phyloP scores from a whole-genome alignment of 305 asterid species.

The Fraxinus sp. region DNA sequence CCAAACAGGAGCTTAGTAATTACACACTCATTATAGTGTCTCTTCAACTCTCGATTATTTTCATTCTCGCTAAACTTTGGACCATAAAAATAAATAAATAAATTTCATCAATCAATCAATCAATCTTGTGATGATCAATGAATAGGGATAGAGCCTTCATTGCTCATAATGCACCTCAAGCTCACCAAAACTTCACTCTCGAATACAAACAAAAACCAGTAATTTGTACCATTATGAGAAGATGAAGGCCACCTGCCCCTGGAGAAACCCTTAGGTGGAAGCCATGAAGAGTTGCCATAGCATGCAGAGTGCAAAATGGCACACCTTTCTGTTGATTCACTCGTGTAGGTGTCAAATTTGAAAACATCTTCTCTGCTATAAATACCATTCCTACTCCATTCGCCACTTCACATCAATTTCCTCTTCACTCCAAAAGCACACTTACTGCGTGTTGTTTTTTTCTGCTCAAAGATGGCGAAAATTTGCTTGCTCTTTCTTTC shows the following conservation, averaged over 20 bases:
- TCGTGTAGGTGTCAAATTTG: conserved; percentile 36
- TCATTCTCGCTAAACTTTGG: too few species aligned
- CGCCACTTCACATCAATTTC: conserved; percentile 22
- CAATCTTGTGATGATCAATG: neutral
- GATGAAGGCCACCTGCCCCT: conserved; percentile 33
- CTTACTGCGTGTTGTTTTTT: neutral
- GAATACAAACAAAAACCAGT: conserved; percentile 14
- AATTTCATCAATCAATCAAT: too few species aligned
- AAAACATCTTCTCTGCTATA: conserved; percentile 25
- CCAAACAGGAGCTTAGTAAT: too few species aligned
- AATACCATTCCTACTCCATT: conserved; percentile 15
- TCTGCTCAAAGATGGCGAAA: conserved; percentile 18
- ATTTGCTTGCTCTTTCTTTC: conserved; percentile 23
- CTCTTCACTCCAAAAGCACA: neutral
- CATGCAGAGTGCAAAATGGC: conserved; percentile 70
- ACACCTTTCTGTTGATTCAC: conserved; percentile 1
- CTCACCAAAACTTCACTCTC: neutral
- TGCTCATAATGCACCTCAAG: neutral
- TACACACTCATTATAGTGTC: too few species aligned
- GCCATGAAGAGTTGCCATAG: conserved; percentile 21
- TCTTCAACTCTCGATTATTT: too few species aligned
- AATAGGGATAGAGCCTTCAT: neutral
- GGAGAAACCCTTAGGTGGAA: conserved; percentile 36
- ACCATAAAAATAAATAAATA: too few species aligned
- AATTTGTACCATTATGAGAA: neutral